These are phyloP conservation scores for Amphibolis antarctica DNA, from an alignment of 106 monocot species.

Conservation along the genomic window DNA sequence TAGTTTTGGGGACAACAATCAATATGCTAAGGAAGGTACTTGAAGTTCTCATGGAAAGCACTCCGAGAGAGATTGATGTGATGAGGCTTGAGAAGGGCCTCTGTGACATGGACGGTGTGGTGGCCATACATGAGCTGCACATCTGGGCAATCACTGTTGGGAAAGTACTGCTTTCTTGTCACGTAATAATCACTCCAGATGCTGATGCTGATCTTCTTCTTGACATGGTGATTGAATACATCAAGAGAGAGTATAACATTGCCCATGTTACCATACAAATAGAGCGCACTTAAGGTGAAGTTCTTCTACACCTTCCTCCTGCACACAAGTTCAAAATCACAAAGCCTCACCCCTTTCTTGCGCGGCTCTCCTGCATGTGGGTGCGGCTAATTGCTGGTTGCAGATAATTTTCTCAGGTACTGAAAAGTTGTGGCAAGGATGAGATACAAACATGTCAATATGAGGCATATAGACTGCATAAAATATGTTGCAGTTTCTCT, in stretches of 20 bases:
- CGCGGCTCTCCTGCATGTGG: no score
- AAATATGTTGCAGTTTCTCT: no score
- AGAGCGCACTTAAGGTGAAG: no score
- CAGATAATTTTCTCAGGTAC: no score
- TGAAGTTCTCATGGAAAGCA: conserved; percentile 24
- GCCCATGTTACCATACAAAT: conserved; percentile 24
- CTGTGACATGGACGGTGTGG: conserved; percentile 23
- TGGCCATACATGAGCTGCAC: conserved; percentile 18
- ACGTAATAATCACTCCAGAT: conserved; percentile 10
- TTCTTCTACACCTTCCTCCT: no score
- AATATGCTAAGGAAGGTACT: conserved; percentile 14
- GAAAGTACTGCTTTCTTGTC: conserved; percentile 19
- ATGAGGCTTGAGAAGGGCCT: conserved; percentile 16
- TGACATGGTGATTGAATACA: conserved; percentile 14
- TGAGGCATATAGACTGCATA: no score
- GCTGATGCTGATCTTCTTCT: conserved; percentile 12
- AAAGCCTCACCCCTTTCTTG: no score
- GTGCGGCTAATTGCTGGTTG: no score
- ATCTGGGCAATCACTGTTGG: conserved; percentile 26
- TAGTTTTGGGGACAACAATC: conserved; percentile 16
- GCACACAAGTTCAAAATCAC: no score
- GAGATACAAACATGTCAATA: no score
- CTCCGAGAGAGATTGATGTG: conserved; percentile 21
- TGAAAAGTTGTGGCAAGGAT: no score
- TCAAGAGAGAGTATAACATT: conserved; percentile 20